phyloP scores from a whole-genome alignment of 73 alveolate species.

The Stentor coeruleus region DNA sequence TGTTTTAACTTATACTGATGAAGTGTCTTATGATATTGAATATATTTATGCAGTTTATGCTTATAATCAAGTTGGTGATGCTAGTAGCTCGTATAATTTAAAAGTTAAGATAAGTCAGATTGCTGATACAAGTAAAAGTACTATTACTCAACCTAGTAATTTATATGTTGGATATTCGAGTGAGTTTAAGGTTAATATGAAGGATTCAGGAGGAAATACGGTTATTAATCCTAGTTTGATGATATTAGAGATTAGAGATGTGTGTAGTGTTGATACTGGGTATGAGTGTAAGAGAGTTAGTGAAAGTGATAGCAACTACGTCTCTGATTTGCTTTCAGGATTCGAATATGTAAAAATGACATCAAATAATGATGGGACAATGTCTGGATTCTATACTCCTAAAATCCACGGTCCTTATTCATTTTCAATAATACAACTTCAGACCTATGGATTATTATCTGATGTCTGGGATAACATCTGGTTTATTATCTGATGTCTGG shows the following conservation, averaged over 20 bases:
- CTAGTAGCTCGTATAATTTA: not conserved
- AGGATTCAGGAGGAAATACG: constrained; percentile 16
- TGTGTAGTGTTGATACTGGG: not conserved
- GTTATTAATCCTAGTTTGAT: not conserved
- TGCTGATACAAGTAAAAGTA: not conserved
- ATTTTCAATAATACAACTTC: constrained; percentile 9
- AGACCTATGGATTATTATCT: not conserved
- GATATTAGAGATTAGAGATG: constrained; percentile 18
- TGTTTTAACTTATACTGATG: not conserved
- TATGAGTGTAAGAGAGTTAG: constrained; percentile 16
- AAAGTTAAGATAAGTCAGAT: not conserved
- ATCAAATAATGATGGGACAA: not conserved
- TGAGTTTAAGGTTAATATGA: not conserved
- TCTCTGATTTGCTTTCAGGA: not conserved
- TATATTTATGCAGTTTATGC: not conserved
- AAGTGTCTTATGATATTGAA: not conserved
- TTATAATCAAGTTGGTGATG: not conserved
- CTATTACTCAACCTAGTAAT: not conserved
- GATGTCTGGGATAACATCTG: constrained; percentile 10
- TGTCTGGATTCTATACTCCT: not conserved
- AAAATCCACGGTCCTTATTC: not conserved
- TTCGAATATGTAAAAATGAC: not conserved
- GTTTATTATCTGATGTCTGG: not conserved
- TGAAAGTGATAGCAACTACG: not conserved
- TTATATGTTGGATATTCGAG: not conserved